A percentile compares a stretch with the other conserved stretches of the same genome.
Evolutionary conservation across 2,329 filamentous ascomycete species (phyloP).

Genomic region (Hymenoscyphus infarciens): DNA sequence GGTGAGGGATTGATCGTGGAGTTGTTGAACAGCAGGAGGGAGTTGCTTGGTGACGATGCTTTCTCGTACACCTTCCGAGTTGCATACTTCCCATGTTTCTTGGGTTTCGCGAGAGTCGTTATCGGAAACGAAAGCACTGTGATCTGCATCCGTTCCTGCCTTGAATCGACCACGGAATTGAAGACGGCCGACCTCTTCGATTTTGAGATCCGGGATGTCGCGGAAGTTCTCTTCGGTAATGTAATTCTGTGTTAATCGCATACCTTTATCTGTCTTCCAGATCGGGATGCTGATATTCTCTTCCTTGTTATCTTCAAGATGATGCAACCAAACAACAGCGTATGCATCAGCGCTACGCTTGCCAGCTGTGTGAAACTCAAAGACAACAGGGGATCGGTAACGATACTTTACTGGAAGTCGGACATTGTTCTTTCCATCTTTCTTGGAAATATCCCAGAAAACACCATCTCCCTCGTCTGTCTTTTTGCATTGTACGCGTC

Average conservation of each 20-base stretch:
- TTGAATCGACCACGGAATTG: slow-evolving; percentile 81
- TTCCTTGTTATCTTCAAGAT: slow-evolving; percentile 76
- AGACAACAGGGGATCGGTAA: slow-evolving; percentile 83
- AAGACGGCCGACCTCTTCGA: slow-evolving; percentile 77
- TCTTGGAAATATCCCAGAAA: slow-evolving; percentile 54
- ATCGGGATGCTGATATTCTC: slow-evolving; percentile 81
- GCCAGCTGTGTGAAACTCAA: slow-evolving; percentile 73
- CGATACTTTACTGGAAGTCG: slow-evolving; percentile 85
- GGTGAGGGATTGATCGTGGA: slow-evolving; percentile 78
- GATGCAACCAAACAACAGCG: slow-evolving; percentile 80
- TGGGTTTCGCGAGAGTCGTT: slow-evolving; percentile 90
- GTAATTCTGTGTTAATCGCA: slow-evolving; percentile 84
- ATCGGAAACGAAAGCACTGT: slow-evolving; percentile 77
- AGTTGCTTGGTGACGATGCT: slow-evolving; percentile 70
- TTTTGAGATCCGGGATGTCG: slow-evolving; percentile 67
- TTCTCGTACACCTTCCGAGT: slow-evolving; percentile 77
- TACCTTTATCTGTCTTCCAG: slow-evolving; percentile 74
- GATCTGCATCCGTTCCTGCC: slow-evolving; percentile 82
- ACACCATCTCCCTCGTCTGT: slow-evolving; percentile 56
- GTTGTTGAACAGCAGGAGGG: slow-evolving; percentile 64
- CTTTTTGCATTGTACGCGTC: slow-evolving; percentile 58
- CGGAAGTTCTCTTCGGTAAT: slow-evolving; percentile 75
- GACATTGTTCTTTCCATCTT: slow-evolving; percentile 49
- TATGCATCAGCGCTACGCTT: slow-evolving; percentile 72
- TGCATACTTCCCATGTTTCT: slow-evolving; percentile 91